Conservation (phyloP, 2,329 filamentous ascomycete genomes). For the Dothistroma septosporum region DNA sequence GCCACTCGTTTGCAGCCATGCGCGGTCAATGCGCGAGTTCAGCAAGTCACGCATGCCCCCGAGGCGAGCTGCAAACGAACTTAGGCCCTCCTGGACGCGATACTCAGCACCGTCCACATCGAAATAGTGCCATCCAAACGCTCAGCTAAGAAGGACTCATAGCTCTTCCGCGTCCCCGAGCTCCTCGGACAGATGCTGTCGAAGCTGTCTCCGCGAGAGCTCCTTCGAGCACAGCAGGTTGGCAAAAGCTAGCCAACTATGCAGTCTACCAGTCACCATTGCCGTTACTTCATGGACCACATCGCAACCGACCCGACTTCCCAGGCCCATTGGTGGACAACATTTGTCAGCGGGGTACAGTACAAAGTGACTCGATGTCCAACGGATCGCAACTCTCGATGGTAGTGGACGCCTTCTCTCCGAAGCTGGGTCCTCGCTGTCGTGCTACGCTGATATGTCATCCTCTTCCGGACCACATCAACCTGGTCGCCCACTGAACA, state of each 20-base stretch:
- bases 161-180: constrained; percentile 5
- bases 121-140: neutral
- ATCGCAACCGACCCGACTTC: neutral
- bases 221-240: neutral
- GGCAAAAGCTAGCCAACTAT: neutral
- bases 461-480: neutral
- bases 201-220: neutral
- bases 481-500: neutral
- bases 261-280: neutral
- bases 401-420: neutral
- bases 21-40: neutral
- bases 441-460: neutral
- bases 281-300: neutral
- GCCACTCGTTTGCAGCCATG: neutral
- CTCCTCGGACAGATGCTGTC: constrained; percentile 12
- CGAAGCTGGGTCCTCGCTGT: neutral
- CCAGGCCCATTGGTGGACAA: neutral
- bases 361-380: neutral
- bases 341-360: neutral
- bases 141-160: neutral
- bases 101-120: neutral
- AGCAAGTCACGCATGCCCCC: neutral
- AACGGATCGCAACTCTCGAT: neutral
- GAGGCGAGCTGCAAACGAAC: neutral
- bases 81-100: neutral